Percentiles rank a stretch among this genome's conserved stretches.
Conservation (phyloP, 202 grass and related monocot species). For the Dendrocalamus latiflorus region DNA sequence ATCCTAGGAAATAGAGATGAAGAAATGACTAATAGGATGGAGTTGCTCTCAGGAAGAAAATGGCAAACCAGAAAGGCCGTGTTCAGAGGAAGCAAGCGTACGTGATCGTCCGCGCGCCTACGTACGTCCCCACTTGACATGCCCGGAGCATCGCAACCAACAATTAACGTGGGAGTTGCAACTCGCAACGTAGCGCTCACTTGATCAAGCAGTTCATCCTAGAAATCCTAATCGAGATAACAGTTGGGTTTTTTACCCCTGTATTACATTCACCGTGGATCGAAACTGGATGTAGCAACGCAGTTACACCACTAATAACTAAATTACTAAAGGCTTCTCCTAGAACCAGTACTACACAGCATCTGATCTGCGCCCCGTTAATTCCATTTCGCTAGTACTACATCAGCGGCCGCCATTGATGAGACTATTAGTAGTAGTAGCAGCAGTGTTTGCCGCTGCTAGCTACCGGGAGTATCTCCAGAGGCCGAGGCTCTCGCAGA, state of each 20-base stretch:
- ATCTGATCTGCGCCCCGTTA: background rate
- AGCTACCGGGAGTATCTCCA: background rate
- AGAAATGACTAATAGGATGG: too few species aligned
- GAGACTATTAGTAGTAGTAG: background rate
- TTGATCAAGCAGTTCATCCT: background rate
- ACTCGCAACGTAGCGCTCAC: background rate
- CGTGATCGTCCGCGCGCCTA: background rate
- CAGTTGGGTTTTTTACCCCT: background rate
- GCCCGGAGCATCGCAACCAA: background rate
- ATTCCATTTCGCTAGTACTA: background rate
- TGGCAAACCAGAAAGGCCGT: background rate
- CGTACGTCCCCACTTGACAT: too few species aligned
- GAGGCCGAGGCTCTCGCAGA: slow-evolving; percentile 39
- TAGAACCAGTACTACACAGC: background rate
- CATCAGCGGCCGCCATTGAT: slow-evolving; percentile 8
- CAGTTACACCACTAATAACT: background rate
- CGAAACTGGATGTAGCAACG: background rate
- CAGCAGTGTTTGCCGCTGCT: background rate
- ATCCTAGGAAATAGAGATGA: too few species aligned
- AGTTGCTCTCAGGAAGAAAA: too few species aligned
- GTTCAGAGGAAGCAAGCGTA: background rate
- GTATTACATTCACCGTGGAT: background rate
- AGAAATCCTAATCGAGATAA: background rate
- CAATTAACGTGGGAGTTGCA: background rate
- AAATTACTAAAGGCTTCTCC: background rate